Percentiles rank a stretch among this genome's conserved stretches.
Evolutionary conservation across 129 eudicot genomes (phyloP).

Genomic region (Centrapalus pauciflorus): DNA sequence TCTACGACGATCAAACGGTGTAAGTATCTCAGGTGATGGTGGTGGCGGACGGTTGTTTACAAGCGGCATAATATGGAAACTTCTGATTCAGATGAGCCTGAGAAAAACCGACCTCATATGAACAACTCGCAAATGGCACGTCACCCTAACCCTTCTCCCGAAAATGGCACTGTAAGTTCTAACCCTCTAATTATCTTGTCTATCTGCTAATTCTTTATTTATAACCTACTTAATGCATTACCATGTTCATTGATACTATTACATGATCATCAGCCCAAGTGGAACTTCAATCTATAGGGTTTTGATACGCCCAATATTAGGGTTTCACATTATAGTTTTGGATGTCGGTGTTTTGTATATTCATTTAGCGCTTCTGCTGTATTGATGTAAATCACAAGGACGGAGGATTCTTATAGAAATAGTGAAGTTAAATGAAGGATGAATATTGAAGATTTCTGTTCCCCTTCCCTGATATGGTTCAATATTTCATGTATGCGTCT

Average conservation of each 20-base stretch:
- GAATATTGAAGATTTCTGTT: neutral
- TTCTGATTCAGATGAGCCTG: conserved; percentile 52
- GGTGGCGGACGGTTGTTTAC: conserved; percentile 28
- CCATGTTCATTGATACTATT: neutral
- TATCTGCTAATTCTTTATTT: neutral
- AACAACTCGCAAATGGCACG: conserved; percentile 60
- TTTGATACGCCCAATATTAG: conserved; percentile 13
- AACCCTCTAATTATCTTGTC: neutral
- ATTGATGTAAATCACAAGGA: neutral
- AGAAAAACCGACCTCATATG: conserved; percentile 54
- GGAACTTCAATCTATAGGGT: neutral
- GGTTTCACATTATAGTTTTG: conserved; percentile 2
- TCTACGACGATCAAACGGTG: conserved; percentile 8
- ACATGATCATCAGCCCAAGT: conserved; percentile 3
- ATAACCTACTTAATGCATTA: neutral
- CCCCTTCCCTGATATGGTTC: neutral
- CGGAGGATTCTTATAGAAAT: neutral
- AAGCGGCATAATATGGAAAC: conserved; percentile 44
- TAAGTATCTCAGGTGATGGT: conserved; percentile 31
- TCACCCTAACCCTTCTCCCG: conserved; percentile 56
- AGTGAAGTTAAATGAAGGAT: neutral
- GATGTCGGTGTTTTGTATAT: neutral
- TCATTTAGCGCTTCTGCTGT: conserved; percentile 3
- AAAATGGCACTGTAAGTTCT: conserved; percentile 43
- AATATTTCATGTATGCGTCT: neutral